phyloP scores from a whole-genome alignment of 148 eudicot species.

The Talinum fruticosum region DNA sequence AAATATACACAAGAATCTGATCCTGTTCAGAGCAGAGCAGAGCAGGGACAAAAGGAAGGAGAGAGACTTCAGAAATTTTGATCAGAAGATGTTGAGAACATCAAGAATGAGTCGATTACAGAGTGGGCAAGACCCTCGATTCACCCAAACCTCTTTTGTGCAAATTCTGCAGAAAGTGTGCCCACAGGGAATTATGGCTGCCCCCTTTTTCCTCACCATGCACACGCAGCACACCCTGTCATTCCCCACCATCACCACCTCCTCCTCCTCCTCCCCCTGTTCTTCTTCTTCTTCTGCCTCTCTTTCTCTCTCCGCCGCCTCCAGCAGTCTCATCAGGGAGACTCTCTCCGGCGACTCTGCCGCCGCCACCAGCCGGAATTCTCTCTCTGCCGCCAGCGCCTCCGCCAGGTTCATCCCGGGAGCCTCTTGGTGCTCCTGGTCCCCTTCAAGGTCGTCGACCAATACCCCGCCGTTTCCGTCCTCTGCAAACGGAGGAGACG shows the following conservation, averaged over 20 bases:
- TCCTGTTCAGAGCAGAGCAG: no score
- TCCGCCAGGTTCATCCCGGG: constrained; percentile 3
- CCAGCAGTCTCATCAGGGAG: constrained; percentile 1
- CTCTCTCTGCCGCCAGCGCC: constrained; percentile 4
- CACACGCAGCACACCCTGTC: constrained; percentile 37
- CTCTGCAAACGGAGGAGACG: neutral
- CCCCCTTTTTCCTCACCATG: constrained; percentile 37
- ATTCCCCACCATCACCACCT: neutral
- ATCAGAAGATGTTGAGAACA: constrained; percentile 32
- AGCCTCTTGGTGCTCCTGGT: neutral
- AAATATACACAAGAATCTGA: no score
- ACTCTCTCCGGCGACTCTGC: neutral
- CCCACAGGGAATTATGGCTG: constrained; percentile 39
- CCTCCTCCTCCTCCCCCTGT: neutral
- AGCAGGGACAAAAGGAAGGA: neutral
- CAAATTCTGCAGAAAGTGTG: constrained; percentile 38
- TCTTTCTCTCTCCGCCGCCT: neutral
- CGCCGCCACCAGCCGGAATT: neutral
- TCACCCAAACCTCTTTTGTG: constrained; percentile 32
- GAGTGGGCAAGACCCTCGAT: constrained; percentile 38
- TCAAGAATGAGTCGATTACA: constrained; percentile 29
- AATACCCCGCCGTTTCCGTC: neutral
- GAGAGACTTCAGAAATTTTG: neutral
- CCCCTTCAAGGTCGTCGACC: neutral
- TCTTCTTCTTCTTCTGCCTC: neutral